A percentile compares a stretch with the other conserved stretches of the same genome.
phyloP scores from a whole-genome alignment of 2,329 filamentous ascomycete genomes.

The Xylaria sp. region DNA sequence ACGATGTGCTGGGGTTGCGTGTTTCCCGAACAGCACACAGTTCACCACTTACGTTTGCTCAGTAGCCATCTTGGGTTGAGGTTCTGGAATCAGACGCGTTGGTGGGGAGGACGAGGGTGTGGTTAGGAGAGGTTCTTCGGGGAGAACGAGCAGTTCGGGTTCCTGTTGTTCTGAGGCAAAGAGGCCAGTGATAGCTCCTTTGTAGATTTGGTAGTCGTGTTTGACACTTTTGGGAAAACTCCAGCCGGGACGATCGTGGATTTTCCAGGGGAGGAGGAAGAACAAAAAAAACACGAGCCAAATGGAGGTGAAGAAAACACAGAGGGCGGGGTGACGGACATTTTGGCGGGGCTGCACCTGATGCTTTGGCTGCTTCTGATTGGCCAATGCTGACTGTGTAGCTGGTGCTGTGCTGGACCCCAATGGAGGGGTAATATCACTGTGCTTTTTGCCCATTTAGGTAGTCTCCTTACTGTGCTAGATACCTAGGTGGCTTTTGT shows the following conservation, averaged over 20 bases:
- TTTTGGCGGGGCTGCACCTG: conserved; percentile 44
- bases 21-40: not conserved
- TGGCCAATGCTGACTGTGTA: conserved; percentile 35
- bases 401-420: conserved; percentile 19
- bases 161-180: conserved; percentile 35
- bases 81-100: conserved; percentile 32
- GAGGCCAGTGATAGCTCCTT: conserved; percentile 41
- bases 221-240: conserved; percentile 45
- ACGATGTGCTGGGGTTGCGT: not conserved
- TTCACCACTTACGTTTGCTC: conserved; percentile 49
- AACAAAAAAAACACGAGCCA: conserved; percentile 48
- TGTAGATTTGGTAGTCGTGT: conserved; percentile 44
- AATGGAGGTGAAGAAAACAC: conserved; percentile 49
- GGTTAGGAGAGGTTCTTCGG: conserved; percentile 27
- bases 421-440: conserved; percentile 39
- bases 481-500: not conserved
- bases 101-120: conserved; percentile 27
- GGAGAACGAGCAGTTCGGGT: conserved; percentile 33
- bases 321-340: conserved; percentile 49
- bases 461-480: not conserved
- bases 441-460: conserved; percentile 36
- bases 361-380: conserved; percentile 38
- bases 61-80: conserved; percentile 48
- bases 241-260: conserved; percentile 47
- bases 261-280: conserved; percentile 48